Conservation (phyloP, 1,284 basidiomycete genomes). For the Neonothopanus nambi region DNA sequence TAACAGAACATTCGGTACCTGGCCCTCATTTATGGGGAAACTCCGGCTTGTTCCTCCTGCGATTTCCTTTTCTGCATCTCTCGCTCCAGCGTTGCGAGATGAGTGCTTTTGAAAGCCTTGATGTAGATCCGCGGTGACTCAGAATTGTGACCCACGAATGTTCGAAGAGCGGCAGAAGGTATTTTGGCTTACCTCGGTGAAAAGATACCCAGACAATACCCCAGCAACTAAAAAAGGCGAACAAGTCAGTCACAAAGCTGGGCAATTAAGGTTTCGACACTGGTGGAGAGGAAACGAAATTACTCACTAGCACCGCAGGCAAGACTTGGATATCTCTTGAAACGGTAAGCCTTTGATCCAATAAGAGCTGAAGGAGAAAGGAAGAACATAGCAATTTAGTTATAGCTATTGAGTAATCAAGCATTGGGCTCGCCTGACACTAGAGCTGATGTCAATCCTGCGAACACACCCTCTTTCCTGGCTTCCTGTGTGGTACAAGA, state of each 20-base stretch:
- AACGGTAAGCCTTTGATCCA: conserved; percentile 56
- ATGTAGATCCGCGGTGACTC: not conserved
- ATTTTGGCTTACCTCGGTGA: conserved; percentile 50
- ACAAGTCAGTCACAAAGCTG: conserved; percentile 2
- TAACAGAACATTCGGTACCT: not conserved
- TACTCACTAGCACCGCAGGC: conserved; percentile 63
- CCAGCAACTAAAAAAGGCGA: conserved; percentile 53
- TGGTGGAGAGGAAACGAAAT: not conserved
- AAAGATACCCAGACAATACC: conserved; percentile 65
- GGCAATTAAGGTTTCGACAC: not conserved
- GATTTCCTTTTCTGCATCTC: conserved; percentile 7
- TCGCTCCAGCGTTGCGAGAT: conserved; percentile 8
- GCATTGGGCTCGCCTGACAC: conserved; percentile 55
- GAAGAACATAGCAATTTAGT: conserved; percentile 5
- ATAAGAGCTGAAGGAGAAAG: conserved; percentile 48
- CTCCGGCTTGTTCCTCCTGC: not conserved
- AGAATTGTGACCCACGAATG: not conserved
- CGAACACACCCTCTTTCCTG: conserved; percentile 66
- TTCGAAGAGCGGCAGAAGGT: not conserved
- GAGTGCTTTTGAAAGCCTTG: conserved; percentile 16
- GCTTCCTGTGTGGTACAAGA: conserved; percentile 48
- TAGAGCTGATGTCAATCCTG: conserved; percentile 65
- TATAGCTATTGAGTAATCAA: conserved; percentile 19
- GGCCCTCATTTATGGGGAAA: not conserved
- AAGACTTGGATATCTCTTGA: conserved; percentile 64